A percentile compares a stretch with the other conserved stretches of the same genome.
These are phyloP conservation scores for Chaetomiaceae sp. DNA, from an alignment of 2,329 filamentous ascomycete genomes.

Conservation along the genomic window DNA sequence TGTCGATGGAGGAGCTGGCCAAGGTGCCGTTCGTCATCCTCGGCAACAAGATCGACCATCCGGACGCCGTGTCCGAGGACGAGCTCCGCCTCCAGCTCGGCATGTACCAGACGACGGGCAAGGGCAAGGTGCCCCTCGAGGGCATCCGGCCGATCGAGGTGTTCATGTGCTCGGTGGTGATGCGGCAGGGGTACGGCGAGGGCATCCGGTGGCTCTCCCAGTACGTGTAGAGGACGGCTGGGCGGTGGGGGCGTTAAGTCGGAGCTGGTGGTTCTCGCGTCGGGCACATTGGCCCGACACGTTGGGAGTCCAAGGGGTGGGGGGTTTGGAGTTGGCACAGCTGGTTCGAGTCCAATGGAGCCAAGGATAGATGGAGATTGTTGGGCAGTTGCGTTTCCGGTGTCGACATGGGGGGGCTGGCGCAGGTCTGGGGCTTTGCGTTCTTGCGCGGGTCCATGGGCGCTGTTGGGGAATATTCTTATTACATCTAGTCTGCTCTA, in stretches of 20 bases:
- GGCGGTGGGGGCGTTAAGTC: constrained; percentile 4
- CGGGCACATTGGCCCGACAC: no score
- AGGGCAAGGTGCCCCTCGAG: constrained; percentile 85
- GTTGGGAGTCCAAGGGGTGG: no score
- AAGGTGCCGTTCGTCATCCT: constrained; percentile 96
- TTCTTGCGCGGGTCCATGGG: not conserved
- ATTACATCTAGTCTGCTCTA: constrained; percentile 22
- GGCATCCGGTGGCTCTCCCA: constrained; percentile 89
- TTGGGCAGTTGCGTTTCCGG: not conserved
- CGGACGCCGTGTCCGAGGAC: constrained; percentile 90
- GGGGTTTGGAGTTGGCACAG: no score
- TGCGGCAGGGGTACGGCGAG: constrained; percentile 93
- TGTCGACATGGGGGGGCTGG: not conserved
- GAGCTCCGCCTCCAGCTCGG: constrained; percentile 89
- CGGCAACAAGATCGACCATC: constrained; percentile 99
- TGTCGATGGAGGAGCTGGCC: constrained; percentile 92
- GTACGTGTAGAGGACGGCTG: constrained; percentile 61
- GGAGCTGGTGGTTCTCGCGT: no score
- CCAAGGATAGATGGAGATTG: constrained; percentile 27
- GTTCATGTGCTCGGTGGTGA: constrained; percentile 98
- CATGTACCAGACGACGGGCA: constrained; percentile 92
- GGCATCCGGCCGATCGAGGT: constrained; percentile 93
- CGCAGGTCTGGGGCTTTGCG: not conserved
- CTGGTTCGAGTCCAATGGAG: no score
- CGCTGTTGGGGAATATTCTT: constrained; percentile 8